Conservation (phyloP, 2,329 filamentous ascomycete species). For the Byssothecium circinans region DNA sequence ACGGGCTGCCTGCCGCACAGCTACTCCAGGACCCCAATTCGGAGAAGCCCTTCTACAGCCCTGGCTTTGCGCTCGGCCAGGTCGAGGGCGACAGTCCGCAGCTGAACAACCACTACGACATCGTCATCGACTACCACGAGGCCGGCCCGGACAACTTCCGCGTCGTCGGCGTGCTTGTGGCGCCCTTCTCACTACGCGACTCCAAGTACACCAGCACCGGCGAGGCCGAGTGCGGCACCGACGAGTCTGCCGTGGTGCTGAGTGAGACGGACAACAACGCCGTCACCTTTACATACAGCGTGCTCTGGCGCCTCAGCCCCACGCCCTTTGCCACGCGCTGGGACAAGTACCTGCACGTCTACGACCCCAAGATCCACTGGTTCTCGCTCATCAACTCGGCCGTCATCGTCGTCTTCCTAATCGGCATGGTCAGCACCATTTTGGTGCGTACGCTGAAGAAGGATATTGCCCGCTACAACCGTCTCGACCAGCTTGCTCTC, state of each 20-base stretch:
- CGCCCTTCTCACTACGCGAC: slow-evolving; percentile 72
- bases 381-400: slow-evolving; percentile 97
- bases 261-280: slow-evolving; percentile 63
- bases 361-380: slow-evolving; percentile 98
- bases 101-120: slow-evolving; percentile 95
- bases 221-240: slow-evolving; percentile 65
- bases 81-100: slow-evolving; percentile 58
- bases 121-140: slow-evolving; percentile 87
- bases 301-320: slow-evolving; percentile 80
- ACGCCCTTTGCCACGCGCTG: slow-evolving; percentile 96
- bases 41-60: slow-evolving; percentile 80
- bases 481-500: slow-evolving; percentile 84
- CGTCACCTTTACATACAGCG: slow-evolving; percentile 88
- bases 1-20: slow-evolving; percentile 89
- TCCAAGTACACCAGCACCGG: slow-evolving; percentile 55
- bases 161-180: slow-evolving; percentile 88
- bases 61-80: slow-evolving; percentile 80
- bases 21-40: slow-evolving; percentile 75
- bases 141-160: slow-evolving; percentile 72
- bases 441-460: slow-evolving; percentile 85
- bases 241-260: slow-evolving; percentile 64
- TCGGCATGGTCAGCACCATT: slow-evolving; percentile 90
- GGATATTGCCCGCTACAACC: slow-evolving; percentile 96
- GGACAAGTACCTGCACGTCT: slow-evolving; percentile 98
- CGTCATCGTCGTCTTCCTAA: slow-evolving; percentile 88